Conservation (phyloP, 2,329 filamentous ascomycete genomes). For the Huntiella moniliformis region DNA sequence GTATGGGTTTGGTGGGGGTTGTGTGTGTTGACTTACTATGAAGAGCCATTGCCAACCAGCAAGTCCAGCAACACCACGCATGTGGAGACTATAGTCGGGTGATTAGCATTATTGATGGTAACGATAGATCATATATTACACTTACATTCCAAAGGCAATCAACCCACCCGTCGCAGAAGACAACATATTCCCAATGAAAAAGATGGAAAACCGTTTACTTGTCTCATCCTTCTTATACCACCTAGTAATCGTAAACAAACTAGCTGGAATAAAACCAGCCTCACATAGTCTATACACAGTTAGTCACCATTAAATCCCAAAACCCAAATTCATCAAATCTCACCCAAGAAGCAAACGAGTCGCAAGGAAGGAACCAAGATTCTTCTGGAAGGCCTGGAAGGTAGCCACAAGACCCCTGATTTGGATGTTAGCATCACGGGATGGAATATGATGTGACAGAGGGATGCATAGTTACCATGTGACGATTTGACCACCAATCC, state of each 20-base stretch:
- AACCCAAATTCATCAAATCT: conserved; percentile 3
- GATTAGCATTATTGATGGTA: not conserved
- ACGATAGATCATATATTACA: not conserved
- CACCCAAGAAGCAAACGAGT: conserved; percentile 20
- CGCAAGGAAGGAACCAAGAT: conserved; percentile 18
- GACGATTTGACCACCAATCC: conserved; percentile 26
- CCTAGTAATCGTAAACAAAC: conserved; percentile 27
- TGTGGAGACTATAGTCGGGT: conserved; percentile 15
- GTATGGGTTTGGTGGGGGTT: not conserved
- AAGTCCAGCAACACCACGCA: conserved; percentile 17
- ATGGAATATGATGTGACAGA: conserved; percentile 17
- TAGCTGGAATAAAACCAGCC: conserved; percentile 24
- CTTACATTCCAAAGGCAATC: conserved; percentile 21
- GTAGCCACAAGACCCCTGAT: conserved; percentile 19
- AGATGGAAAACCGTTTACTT: conserved; percentile 26
- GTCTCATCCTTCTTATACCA: conserved; percentile 30
- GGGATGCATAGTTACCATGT: conserved; percentile 20
- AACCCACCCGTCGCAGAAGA: conserved; percentile 23
- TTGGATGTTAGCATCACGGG: conserved; percentile 12
- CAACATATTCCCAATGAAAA: conserved; percentile 26
- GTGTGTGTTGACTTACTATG: conserved; percentile 13
- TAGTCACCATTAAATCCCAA: not conserved
- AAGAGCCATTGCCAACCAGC: conserved; percentile 21
- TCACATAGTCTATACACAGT: conserved; percentile 15
- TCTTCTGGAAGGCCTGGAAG: conserved; percentile 21